These are phyloP conservation scores for Leersia perrieri DNA, from an alignment of 176 grass and related monocot species.

Conservation along the genomic window DNA sequence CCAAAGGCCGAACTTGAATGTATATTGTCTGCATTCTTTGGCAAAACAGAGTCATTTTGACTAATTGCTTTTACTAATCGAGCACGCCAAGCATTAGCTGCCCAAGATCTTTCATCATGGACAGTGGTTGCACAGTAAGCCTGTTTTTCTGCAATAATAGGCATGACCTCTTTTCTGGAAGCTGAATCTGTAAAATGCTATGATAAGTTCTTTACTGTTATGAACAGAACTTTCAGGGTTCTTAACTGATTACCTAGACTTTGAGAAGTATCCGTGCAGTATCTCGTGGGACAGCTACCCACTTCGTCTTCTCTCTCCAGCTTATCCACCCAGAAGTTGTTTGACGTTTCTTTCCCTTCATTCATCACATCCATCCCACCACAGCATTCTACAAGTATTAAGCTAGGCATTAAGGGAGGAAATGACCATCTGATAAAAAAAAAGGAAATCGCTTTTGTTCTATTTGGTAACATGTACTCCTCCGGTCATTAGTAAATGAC, in stretches of 20 bases:
- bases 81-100: conserved; percentile 47
- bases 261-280: conserved; percentile 21
- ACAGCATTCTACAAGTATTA: conserved; percentile 44
- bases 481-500: no score
- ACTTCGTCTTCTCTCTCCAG: conserved; percentile 34
- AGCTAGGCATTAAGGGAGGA: conserved; percentile 9
- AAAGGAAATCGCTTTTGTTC: not conserved
- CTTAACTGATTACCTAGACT: conserved; percentile 19
- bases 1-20: conserved; percentile 14
- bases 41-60: conserved; percentile 24
- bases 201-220: not conserved
- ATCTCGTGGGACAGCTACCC: conserved; percentile 32
- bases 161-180: conserved; percentile 34
- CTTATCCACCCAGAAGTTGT: conserved; percentile 35
- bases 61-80: conserved; percentile 43
- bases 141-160: conserved; percentile 36
- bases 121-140: conserved; percentile 25
- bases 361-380: conserved; percentile 54
- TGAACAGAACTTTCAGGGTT: not conserved
- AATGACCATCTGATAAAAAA: not conserved
- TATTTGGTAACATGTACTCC: no score
- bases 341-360: conserved; percentile 32
- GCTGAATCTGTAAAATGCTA: conserved; percentile 31
- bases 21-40: conserved; percentile 25
- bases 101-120: conserved; percentile 36